A percentile compares a stretch with the other conserved stretches of the same genome.
These are phyloP conservation scores for Cucurbita argyrosperma DNA, from an alignment of 306 rosid species.

Conservation along the genomic window DNA sequence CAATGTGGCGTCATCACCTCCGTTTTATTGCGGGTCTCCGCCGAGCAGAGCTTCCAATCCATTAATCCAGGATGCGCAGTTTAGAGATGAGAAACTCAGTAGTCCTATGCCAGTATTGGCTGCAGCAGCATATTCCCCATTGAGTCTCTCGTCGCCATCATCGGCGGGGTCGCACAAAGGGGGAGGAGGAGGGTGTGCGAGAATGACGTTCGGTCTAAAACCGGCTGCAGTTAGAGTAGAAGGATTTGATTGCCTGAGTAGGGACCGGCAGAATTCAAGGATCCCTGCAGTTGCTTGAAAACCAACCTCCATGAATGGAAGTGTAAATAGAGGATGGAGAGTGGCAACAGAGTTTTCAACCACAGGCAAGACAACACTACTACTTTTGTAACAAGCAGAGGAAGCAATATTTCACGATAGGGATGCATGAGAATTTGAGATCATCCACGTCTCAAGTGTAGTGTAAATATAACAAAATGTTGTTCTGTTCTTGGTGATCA, in stretches of 20 bases:
- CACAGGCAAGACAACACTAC: slow-evolving; percentile 12
- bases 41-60: slow-evolving; percentile 74
- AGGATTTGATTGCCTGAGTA: slow-evolving; percentile 75
- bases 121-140: slow-evolving; percentile 29
- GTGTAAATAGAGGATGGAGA: slow-evolving; percentile 60
- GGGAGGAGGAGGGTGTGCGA: slow-evolving; percentile 62
- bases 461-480: slow-evolving; percentile 22
- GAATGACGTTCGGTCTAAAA: slow-evolving; percentile 52
- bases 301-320: slow-evolving; percentile 20
- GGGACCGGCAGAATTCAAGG: slow-evolving; percentile 79
- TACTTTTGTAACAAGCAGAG: slow-evolving; percentile 24
- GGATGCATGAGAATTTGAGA: slow-evolving; percentile 20
- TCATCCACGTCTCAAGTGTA: slow-evolving; percentile 7
- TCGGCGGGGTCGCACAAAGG: slow-evolving; percentile 41
- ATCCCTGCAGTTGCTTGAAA: slow-evolving; percentile 63
- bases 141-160: slow-evolving; percentile 30
- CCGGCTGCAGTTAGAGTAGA: slow-evolving; percentile 93
- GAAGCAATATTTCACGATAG: slow-evolving; percentile 17
- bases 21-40: slow-evolving; percentile 76
- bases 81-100: slow-evolving; percentile 38
- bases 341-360: slow-evolving; percentile 22
- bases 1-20: slow-evolving; percentile 59
- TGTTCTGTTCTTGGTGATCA: slow-evolving; percentile 15
- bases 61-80: slow-evolving; percentile 55
- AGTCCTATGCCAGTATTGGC: slow-evolving; percentile 15